Evolutionary conservation across 2,329 filamentous ascomycete species (phyloP), one percentile per base, ranked within the genome.

Genomic region (Penicillium verrucosum): DNA sequence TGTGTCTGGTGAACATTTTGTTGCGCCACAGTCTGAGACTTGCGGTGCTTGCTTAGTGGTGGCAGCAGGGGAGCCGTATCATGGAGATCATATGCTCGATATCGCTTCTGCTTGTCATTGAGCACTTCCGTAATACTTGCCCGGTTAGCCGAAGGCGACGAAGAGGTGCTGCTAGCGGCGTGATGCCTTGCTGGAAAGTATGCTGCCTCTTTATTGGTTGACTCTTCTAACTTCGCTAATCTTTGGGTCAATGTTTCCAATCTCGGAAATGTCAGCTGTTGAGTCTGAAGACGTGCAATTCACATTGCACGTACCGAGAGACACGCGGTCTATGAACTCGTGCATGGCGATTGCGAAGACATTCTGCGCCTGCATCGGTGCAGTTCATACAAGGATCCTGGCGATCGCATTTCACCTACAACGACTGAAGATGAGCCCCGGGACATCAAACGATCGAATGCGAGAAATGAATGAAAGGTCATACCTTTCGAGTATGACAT

Each of bases 301-400:
- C 16, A 1, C 23, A 34, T 29, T n/a, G 2, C n/a, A 47, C 41
- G 7, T 47, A 65, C 64, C 63, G 62, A 42, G 63, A 65, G 14
- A 65, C 62, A 34, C 62, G 59, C 1, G 63, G 61, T 25, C 64
- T 58, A 46, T 65, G 63, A 11, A 65, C 42, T 30, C 63, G 60
- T 36, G 63, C 53, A 7, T 63, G 60, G n/a, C 64, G 64, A n/a
- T 56, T 60, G 23, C 64, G 64, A 47, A 43, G 42, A 60, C 77
- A 79, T 61, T 74, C 67, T 23, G 65, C 66, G 10, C 65, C 60
- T 12, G 77, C 68, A 53, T 77, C 80, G 34, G 67, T 56, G 54
- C 79, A 81, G 57, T 80, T 80, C 23, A 74, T 71, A 54, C 79
- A 81, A 0, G 79, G 78, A 5, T 67, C 63, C 12, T 59, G 62